These are phyloP conservation scores for Sordariomycetes sp. DNA, from an alignment of 2,329 filamentous ascomycete species.

Conservation along the genomic window DNA sequence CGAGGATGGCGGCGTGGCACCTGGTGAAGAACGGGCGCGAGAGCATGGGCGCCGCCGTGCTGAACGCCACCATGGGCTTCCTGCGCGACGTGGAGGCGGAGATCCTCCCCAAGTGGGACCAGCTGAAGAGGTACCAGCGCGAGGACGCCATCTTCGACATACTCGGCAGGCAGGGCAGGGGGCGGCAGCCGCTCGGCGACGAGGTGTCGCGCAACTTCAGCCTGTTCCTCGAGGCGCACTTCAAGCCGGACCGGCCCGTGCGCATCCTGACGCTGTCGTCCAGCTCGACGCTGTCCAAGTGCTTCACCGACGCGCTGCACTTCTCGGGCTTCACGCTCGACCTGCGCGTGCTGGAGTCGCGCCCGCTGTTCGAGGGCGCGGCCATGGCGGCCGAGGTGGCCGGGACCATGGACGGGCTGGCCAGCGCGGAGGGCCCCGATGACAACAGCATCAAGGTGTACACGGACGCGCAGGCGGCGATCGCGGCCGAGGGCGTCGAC, in stretches of 20 bases:
- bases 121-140: conserved; percentile 5
- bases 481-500: conserved; percentile 40
- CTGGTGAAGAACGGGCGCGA: conserved; percentile 56
- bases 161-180: conserved; percentile 7
- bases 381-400: conserved; percentile 36
- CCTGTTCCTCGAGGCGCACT: conserved; percentile 17
- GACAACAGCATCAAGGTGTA: conserved; percentile 35
- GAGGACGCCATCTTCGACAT: neutral
- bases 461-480: conserved; percentile 48
- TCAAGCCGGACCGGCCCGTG: conserved; percentile 17
- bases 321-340: conserved; percentile 29
- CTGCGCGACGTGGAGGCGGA: conserved; percentile 27
- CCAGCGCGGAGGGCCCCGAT: conserved; percentile 3
- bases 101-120: conserved; percentile 9
- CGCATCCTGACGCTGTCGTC: conserved; percentile 50
- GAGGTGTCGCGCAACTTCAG: conserved; percentile 24
- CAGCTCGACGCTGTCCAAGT: conserved; percentile 47
- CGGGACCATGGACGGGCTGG: conserved; percentile 9
- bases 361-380: conserved; percentile 56
- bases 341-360: conserved; percentile 53
- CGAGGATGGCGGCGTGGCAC: conserved; percentile 50
- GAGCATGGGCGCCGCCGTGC: conserved; percentile 53
- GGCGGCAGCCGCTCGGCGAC: conserved; percentile 14
- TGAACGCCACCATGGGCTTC: conserved; percentile 33
- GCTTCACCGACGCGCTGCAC: conserved; percentile 30